These are phyloP conservation scores for Dorcoceras hygrometricum DNA, from an alignment of 257 asterid species.

Conservation along the genomic window DNA sequence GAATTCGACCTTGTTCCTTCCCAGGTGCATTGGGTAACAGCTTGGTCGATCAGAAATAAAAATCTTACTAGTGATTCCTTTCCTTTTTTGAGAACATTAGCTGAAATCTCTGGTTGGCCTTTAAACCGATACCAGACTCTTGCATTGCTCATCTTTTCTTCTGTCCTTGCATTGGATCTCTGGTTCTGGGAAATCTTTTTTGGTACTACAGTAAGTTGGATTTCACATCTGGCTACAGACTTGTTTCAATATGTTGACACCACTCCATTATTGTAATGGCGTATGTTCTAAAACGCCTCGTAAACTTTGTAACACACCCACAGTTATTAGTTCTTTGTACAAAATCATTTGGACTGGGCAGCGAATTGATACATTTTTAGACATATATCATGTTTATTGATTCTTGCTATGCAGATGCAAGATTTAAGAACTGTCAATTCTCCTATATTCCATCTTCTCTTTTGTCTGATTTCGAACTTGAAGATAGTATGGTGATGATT, in stretches of 20 bases:
- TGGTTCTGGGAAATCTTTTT: slow-evolving; percentile 91
- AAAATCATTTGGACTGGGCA: no score
- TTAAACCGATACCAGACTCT: slow-evolving; percentile 80
- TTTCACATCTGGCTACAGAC: slow-evolving; percentile 48
- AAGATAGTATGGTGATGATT: no score
- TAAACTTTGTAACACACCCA: slow-evolving; percentile 14
- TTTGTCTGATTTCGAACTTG: no score
- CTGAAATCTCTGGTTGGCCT: slow-evolving; percentile 70
- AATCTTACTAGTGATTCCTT: slow-evolving; percentile 45
- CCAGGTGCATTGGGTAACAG: slow-evolving; percentile 84
- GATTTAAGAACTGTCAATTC: no score
- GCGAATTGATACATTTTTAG: no score
- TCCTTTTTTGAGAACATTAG: slow-evolving; percentile 61
- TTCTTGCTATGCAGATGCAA: no score
- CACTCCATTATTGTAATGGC: slow-evolving; percentile 33
- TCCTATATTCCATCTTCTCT: no score
- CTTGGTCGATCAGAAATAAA: slow-evolving; percentile 76
- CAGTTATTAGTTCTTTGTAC: background rate
- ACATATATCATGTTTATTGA: no score
- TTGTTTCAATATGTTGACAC: slow-evolving; percentile 37
- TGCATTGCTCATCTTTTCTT: slow-evolving; percentile 80
- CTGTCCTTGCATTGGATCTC: slow-evolving; percentile 88
- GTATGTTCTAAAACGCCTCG: background rate
- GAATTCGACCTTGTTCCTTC: slow-evolving; percentile 84
- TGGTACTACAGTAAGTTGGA: slow-evolving; percentile 68